Evolutionary conservation across 768 basidiomycete species (phyloP), one percentile per base, ranked within the genome.

Genomic region (Tephrocybe sp.): DNA sequence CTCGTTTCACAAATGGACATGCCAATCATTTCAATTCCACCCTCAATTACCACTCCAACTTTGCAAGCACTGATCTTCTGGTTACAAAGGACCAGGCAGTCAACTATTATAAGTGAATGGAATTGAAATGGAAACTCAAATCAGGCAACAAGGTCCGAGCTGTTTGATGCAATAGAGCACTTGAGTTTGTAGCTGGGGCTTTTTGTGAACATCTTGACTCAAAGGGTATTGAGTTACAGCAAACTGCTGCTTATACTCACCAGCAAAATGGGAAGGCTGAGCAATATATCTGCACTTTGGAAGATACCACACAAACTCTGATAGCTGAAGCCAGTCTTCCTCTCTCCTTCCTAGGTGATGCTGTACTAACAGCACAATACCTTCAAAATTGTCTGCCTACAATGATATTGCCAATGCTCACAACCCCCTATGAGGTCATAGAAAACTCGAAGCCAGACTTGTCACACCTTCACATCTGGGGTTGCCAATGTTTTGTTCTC

Each of bases 221-320:
- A 2, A 37, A 21, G 10, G 46, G 46, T 26, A 48, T 48, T 10
- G 14, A 24, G 3, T 24, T 33, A 6, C 46, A 48, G 17, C 12
- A 9, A 3, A 38, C 25, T 0, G 36, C 37, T 0, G 18, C 37
- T 0, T 69, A 70, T 53, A 59, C 65, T 0, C 68, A 71, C 37
- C 59, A 62, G 4, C 68, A 71, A 54, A 71, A 71, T 53, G 62
- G 69, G 0, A 65, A 64, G 34, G 61, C 57, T 2, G 66, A 73
- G 38, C 50, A 62, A 0, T 65, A 60, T 28, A 63, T 72, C 12
- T 41, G 60, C 0, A 68, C 63, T 0, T 51, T 70, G 1, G 55
- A 65, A 24, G 66, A 65, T n/a, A 50, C 53, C 1, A 56, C 56
- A 1, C 56, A 57, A 11, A 40, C 62, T 0, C 39, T 69, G 3